These are phyloP conservation scores for Linum trigynum DNA, from an alignment of 345 rosid species.

Conservation along the genomic window DNA sequence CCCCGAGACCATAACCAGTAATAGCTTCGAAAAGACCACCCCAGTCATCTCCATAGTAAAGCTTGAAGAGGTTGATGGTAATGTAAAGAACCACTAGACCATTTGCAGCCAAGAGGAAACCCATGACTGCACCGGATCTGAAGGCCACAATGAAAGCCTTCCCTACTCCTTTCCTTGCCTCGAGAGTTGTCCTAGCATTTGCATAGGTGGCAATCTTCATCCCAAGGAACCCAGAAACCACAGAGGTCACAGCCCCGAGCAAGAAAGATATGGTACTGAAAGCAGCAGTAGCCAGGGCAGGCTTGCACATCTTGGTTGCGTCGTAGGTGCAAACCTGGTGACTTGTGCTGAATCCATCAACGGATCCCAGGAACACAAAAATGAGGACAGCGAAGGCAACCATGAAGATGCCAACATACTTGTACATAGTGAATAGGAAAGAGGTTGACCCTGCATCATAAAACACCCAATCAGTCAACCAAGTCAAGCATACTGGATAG, in stretches of 20 bases:
- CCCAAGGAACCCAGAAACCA: too few species aligned
- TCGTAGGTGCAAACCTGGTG: conserved; percentile 68
- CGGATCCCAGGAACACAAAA: conserved; percentile 24
- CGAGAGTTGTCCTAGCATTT: too few species aligned
- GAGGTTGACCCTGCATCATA: conserved; percentile 23
- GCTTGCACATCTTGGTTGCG: conserved; percentile 46
- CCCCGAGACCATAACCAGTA: conserved; percentile 82
- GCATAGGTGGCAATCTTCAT: too few species aligned
- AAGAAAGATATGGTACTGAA: conserved; percentile 43
- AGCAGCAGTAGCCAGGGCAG: conserved; percentile 41
- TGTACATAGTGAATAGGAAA: conserved; percentile 23
- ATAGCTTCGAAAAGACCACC: conserved; percentile 73
- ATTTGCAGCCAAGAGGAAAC: conserved; percentile 49
- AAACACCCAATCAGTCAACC: background rate
- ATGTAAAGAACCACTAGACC: conserved; percentile 68
- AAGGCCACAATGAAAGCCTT: too few species aligned
- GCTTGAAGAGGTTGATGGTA: conserved; percentile 57
- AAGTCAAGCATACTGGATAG: too few species aligned
- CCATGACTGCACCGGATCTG: too few species aligned
- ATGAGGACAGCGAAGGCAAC: conserved; percentile 23
- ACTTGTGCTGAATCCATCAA: conserved; percentile 33
- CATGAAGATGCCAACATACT: conserved; percentile 28
- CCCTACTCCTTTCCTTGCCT: too few species aligned
- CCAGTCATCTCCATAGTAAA: conserved; percentile 78
- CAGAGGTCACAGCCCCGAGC: conserved; percentile 63